Conservation (phyloP, 345 rosid species). For the Adansonia digitata region DNA sequence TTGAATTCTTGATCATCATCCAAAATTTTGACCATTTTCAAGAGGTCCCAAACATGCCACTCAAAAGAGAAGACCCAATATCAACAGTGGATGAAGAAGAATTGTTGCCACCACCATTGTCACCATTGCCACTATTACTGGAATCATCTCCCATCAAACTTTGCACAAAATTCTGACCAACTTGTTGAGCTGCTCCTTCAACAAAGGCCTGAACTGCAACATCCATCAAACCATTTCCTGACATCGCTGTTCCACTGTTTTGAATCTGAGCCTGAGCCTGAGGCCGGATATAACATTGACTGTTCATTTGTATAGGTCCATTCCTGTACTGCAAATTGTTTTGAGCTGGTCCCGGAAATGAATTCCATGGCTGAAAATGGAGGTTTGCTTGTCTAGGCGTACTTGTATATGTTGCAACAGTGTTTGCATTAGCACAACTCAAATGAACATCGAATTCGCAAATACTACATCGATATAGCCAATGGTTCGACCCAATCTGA, state of each 20-base stretch:
- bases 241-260: background rate
- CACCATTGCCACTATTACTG: background rate
- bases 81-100: background rate
- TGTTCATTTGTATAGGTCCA: background rate
- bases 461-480: conserved; percentile 50
- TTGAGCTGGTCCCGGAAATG: conserved; percentile 25
- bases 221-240: conserved; percentile 8
- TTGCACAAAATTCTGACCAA: conserved; percentile 24
- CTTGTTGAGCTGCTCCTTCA: conserved; percentile 23
- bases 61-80: background rate
- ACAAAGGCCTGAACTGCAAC: conserved; percentile 18
- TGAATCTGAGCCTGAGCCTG: background rate
- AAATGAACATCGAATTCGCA: conserved; percentile 64
- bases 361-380: conserved; percentile 22
- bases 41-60: background rate
- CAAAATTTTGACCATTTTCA: background rate
- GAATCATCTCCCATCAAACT: conserved; percentile 14
- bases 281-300: background rate
- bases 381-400: conserved; percentile 9
- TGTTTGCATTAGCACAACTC: conserved; percentile 34
- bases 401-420: background rate
- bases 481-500: conserved; percentile 40
- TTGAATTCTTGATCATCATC: background rate
- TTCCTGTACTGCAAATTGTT: conserved; percentile 2
- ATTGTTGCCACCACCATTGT: background rate